Evolutionary conservation across 2,329 filamentous ascomycete genomes (phyloP).

Genomic region (Epichloe sp.): DNA sequence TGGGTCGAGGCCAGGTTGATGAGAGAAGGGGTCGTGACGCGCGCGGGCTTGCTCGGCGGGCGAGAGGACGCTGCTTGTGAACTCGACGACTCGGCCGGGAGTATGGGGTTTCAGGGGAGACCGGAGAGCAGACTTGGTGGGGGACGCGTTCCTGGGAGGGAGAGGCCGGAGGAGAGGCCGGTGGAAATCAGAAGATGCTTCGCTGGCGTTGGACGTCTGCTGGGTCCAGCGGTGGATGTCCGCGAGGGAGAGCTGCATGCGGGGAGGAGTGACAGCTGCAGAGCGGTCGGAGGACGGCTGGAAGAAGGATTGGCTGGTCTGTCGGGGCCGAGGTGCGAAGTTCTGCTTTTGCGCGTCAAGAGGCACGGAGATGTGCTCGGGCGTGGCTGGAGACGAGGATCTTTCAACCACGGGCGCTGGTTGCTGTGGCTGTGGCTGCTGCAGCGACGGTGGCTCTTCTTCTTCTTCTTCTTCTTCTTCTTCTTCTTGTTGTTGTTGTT

Average conservation of each 20-base stretch:
- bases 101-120: conserved; percentile 45
- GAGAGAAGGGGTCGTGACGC: conserved; percentile 14
- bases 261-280: conserved; percentile 22
- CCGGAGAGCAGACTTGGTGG: conserved; percentile 42
- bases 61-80: conserved; percentile 37
- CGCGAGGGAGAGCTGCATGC: conserved; percentile 28
- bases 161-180: conserved; percentile 32
- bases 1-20: conserved; percentile 1
- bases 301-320: conserved; percentile 26
- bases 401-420: background rate
- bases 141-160: conserved; percentile 39
- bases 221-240: conserved; percentile 30
- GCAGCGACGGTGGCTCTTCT: background rate
- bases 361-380: conserved; percentile 20
- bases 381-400: conserved; percentile 16
- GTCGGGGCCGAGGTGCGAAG: conserved; percentile 31
- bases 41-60: conserved; percentile 27
- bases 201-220: conserved; percentile 24
- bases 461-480: background rate
- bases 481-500: too few species aligned
- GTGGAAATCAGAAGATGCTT: conserved; percentile 21
- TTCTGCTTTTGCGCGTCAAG: conserved; percentile 33
- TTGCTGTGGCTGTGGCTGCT: background rate
- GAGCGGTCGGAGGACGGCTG: conserved; percentile 17
- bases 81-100: conserved; percentile 45